These are phyloP conservation scores for Aquilaria sinensis DNA, from an alignment of 345 rosid species.

Conservation along the genomic window DNA sequence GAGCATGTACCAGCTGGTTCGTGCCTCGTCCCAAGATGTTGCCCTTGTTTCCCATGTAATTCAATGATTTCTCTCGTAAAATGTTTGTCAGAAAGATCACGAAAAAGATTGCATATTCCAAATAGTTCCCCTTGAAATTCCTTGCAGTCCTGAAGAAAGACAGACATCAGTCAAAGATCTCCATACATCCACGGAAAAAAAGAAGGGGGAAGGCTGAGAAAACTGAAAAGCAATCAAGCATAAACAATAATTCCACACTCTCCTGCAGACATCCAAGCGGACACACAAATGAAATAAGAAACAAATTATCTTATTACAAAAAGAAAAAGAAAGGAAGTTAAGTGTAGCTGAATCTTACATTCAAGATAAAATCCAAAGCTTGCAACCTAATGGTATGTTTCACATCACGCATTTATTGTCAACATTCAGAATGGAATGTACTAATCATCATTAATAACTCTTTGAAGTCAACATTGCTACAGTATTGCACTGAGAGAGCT, in stretches of 20 bases:
- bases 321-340: no score
- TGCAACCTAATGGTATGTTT: no score
- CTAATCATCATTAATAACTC: neutral
- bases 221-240: neutral
- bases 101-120: constrained; percentile 88
- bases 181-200: constrained; percentile 2
- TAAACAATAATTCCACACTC: no score
- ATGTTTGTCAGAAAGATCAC: constrained; percentile 82
- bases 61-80: constrained; percentile 85
- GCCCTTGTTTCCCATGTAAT: constrained; percentile 33
- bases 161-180: constrained; percentile 1
- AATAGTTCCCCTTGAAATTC: constrained; percentile 92
- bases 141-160: constrained; percentile 71
- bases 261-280: no score
- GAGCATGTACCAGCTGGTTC: constrained; percentile 19
- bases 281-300: no score
- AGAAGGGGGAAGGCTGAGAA: neutral
- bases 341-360: no score
- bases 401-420: no score
- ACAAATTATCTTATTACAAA: no score
- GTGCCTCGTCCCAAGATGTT: constrained; percentile 18
- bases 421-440: no score
- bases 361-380: neutral
- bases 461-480: neutral
- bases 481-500: neutral